phyloP scores from a whole-genome alignment of 805 yeast species.

The Metschnikowia rubicola region DNA sequence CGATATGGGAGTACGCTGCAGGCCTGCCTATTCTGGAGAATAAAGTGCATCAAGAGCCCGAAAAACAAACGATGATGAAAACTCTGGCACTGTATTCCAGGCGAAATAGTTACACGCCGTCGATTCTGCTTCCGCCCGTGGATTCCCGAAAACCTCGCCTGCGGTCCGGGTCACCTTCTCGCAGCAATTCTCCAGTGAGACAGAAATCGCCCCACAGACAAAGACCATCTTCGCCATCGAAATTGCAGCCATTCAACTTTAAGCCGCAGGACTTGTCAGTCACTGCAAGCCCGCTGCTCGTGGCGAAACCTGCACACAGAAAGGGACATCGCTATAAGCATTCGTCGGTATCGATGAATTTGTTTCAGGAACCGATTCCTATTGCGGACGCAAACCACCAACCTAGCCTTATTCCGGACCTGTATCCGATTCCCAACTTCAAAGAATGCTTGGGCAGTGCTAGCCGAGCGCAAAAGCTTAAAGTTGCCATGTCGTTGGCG shows the following conservation, averaged over 20 bases:
- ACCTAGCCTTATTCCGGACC: slow-evolving; percentile 58
- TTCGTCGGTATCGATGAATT: slow-evolving; percentile 92
- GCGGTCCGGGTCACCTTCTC: slow-evolving; percentile 25
- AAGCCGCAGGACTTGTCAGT: slow-evolving; percentile 44
- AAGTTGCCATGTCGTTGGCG: slow-evolving; percentile 53
- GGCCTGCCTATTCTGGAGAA: slow-evolving; percentile 7
- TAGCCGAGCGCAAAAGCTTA: slow-evolving; percentile 52
- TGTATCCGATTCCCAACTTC: slow-evolving; percentile 69
- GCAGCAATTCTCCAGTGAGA: slow-evolving; percentile 30
- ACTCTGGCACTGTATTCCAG: slow-evolving; percentile 20
- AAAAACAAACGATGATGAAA: slow-evolving; percentile 20
- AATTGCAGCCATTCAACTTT: slow-evolving; percentile 59
- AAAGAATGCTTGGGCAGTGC: slow-evolving; percentile 62
- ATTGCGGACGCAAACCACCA: slow-evolving; percentile 43
- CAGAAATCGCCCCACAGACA: slow-evolving; percentile 11
- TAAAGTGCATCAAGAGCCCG: slow-evolving; percentile 3
- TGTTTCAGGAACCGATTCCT: slow-evolving; percentile 86
- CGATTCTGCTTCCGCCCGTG: slow-evolving; percentile 23
- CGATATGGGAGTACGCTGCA: slow-evolving; percentile 29
- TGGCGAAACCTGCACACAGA: slow-evolving; percentile 62
- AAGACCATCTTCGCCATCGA: slow-evolving; percentile 14
- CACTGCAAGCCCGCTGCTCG: slow-evolving; percentile 12
- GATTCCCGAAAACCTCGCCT: slow-evolving; percentile 24
- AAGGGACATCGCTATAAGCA: slow-evolving; percentile 95
- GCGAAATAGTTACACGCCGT: slow-evolving; percentile 9